Evolutionary conservation across 805 yeast species (phyloP).

Genomic region (Suhomyces canberraensis): DNA sequence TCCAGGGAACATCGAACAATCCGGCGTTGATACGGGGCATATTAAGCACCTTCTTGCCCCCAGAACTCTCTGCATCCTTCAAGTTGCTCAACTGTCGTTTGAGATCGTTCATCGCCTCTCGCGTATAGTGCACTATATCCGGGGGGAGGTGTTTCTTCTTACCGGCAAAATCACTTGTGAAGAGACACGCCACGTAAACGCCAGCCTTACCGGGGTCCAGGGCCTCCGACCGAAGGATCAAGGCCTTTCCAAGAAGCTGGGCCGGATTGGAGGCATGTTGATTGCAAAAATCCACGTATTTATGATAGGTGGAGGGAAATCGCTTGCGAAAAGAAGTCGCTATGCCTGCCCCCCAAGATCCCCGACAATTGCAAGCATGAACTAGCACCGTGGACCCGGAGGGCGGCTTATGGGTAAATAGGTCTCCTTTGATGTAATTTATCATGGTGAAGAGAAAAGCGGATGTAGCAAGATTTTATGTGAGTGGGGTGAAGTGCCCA

Average conservation of each 20-base stretch:
- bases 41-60: constrained; percentile 31
- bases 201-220: constrained; percentile 29
- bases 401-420: constrained; percentile 41
- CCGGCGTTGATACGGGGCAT: constrained; percentile 85
- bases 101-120: constrained; percentile 47
- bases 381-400: constrained; percentile 45
- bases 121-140: constrained; percentile 52
- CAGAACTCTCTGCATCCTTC: constrained; percentile 5
- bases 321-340: constrained; percentile 54
- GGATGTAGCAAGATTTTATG: neutral
- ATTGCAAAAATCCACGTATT: constrained; percentile 46
- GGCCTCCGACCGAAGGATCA: constrained; percentile 36
- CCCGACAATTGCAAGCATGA: constrained; percentile 78
- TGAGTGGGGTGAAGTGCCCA: neutral
- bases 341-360: constrained; percentile 84
- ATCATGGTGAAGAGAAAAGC: constrained; percentile 28
- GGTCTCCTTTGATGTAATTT: constrained; percentile 54
- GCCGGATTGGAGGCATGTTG: constrained; percentile 14
- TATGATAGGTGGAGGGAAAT: constrained; percentile 56
- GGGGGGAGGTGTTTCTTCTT: constrained; percentile 38
- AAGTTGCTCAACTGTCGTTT: constrained; percentile 28
- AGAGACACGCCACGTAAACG: constrained; percentile 59
- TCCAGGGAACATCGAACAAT: constrained; percentile 79
- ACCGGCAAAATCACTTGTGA: constrained; percentile 58
- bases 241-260: constrained; percentile 53